Evolutionary conservation across 208 protist genomes (phyloP), one percentile per base, ranked within the genome.

Genomic region (Borovskyia barvae): DNA sequence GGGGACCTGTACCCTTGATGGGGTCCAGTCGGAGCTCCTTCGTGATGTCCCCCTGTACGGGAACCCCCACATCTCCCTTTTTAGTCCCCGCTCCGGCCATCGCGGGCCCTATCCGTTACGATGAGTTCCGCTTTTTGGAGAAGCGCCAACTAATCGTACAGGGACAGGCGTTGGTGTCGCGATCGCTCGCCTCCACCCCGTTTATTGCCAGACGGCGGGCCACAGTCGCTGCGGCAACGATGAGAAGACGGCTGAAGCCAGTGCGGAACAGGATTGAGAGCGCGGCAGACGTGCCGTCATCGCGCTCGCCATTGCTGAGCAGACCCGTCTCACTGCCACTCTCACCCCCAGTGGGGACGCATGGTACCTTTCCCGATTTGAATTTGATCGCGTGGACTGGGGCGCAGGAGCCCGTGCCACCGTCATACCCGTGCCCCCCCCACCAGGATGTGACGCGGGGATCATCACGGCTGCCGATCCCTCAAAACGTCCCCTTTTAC

Each of bases 151-250:
- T 82, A 6, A 24, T 69, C 15, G 26, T 60, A 19, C 63, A 48
- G 15, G 37, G 42, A 5, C 40, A 24, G 30, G 53, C 67, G 9
- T 81, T 85, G 36, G 60, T 69, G 20, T 68, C 71, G 9, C 60
- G 64, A 19, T 85, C 78, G 5, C 59, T 81, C 8, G 68, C 78
- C 8, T 69, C 78, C 7, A 66, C 43, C 19, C 29, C 35, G 14
- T 80, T 80, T 40, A 64, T 84, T 22, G 73, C 57, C 14, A 51
- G 62, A 26, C 72, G 77, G 7, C 71, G 77, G 3, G 65, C 72
- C 2, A 40, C 47, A 15, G 58, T 80, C 28, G 72, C 68, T 20
- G n/a, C 62, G 22, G 51, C 47, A 11, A 45, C 46, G 30, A 50
- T 72, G 32, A 43, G 30, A 40, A 40, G 42, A 32, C 50, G 64